phyloP scores from a whole-genome alignment of 2,329 filamentous ascomycete species.

The Diplocarpon mali region DNA sequence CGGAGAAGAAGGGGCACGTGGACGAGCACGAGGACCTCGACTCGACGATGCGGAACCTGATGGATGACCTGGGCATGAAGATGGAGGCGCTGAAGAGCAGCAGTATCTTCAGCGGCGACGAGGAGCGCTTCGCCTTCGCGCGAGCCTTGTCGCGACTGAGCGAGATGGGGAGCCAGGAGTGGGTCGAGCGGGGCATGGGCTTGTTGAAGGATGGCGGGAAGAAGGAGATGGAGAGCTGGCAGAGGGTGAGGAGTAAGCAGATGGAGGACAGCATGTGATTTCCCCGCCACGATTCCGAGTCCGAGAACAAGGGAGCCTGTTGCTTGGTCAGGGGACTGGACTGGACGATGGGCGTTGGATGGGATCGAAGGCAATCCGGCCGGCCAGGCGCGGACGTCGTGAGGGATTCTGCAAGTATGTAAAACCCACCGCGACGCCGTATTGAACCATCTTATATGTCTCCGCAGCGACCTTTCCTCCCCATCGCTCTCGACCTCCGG shows the following conservation, averaged over 20 bases:
- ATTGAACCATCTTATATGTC: too few species aligned
- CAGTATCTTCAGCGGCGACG: conserved; percentile 83
- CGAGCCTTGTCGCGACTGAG: conserved; percentile 71
- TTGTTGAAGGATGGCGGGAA: conserved; percentile 33
- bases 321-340: too few species aligned
- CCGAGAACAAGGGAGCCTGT: too few species aligned
- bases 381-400: too few species aligned
- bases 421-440: too few species aligned
- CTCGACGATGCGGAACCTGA: conserved; percentile 64
- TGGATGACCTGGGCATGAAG: conserved; percentile 80
- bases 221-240: conserved; percentile 36
- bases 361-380: too few species aligned
- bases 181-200: conserved; percentile 70
- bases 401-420: too few species aligned
- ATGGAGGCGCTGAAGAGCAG: conserved; percentile 77
- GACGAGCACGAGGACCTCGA: conserved; percentile 35
- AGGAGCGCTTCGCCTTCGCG: conserved; percentile 94
- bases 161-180: conserved; percentile 91
- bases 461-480: too few species aligned
- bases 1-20: conserved; percentile 31
- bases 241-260: conserved; percentile 36
- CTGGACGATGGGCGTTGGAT: too few species aligned
- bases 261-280: conserved; percentile 33
- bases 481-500: too few species aligned
- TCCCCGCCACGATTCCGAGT: too few species aligned